Conservation (phyloP, 805 yeast species). For the Allodekkera sacchari region DNA sequence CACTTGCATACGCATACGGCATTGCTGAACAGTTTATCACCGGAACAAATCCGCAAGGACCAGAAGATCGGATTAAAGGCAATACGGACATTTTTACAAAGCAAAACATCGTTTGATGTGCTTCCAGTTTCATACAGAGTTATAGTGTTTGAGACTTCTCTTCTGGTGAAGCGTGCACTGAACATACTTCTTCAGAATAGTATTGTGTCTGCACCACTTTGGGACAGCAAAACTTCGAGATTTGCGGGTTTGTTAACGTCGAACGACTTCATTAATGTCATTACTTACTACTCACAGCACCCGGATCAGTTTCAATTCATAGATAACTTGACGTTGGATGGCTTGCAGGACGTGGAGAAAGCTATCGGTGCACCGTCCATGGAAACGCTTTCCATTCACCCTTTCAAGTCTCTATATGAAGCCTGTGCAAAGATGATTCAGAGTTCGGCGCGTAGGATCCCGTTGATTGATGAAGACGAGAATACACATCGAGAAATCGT, state of each 20-base stretch:
- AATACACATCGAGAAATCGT: slow-evolving; percentile 90
- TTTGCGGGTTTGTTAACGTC: slow-evolving; percentile 94
- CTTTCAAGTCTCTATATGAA: slow-evolving; percentile 79
- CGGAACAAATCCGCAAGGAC: slow-evolving; percentile 37
- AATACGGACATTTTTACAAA: slow-evolving; percentile 73
- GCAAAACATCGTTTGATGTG: slow-evolving; percentile 93
- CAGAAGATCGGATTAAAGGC: slow-evolving; percentile 74
- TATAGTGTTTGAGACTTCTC: slow-evolving; percentile 86
- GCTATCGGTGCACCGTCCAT: slow-evolving; percentile 71
- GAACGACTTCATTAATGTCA: slow-evolving; percentile 88
- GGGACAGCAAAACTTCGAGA: slow-evolving; percentile 84
- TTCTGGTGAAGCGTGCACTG: slow-evolving; percentile 82
- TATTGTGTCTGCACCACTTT: slow-evolving; percentile 92
- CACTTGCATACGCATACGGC: too few relatives aligned
- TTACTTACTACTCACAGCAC: slow-evolving; percentile 83
- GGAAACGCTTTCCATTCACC: slow-evolving; percentile 84
- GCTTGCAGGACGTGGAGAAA: slow-evolving; percentile 76
- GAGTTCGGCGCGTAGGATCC: slow-evolving; percentile 85
- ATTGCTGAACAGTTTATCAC: too few relatives aligned
- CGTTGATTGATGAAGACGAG: slow-evolving; percentile 89
- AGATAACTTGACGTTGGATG: slow-evolving; percentile 77
- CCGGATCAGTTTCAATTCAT: slow-evolving; percentile 86
- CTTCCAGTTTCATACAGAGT: slow-evolving; percentile 90
- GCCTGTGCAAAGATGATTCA: slow-evolving; percentile 90
- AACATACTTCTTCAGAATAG: slow-evolving; percentile 86